Evolutionary conservation across 1,139 yeast genomes (phyloP).

Genomic region (Suhomyces maxii): DNA sequence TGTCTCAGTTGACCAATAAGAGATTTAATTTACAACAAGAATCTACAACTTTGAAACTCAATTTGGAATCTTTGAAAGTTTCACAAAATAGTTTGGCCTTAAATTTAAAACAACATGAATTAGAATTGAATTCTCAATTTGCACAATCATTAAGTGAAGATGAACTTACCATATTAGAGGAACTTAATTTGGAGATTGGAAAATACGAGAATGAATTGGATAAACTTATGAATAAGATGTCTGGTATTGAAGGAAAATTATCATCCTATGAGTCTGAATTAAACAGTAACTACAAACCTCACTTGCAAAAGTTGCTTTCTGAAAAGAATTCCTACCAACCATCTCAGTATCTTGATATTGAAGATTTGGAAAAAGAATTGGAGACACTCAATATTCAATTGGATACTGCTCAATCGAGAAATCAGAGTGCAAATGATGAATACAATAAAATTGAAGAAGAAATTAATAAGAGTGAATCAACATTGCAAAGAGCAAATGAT

Average conservation of each 20-base stretch:
- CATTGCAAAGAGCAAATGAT: constrained; percentile 52
- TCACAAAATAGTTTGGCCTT: constrained; percentile 28
- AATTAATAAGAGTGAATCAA: constrained; percentile 38
- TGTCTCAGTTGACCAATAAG: constrained; percentile 42
- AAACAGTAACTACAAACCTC: constrained; percentile 45
- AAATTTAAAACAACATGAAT: constrained; percentile 38
- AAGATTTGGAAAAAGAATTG: constrained; percentile 34
- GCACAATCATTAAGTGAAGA: constrained; percentile 49
- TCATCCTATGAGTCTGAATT: constrained; percentile 59
- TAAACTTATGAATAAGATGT: constrained; percentile 41
- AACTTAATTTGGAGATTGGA: constrained; percentile 40
- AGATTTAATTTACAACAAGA: constrained; percentile 47
- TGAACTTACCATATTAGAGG: constrained; percentile 37
- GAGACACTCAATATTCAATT: constrained; percentile 24
- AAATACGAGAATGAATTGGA: constrained; percentile 43
- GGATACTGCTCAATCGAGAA: constrained; percentile 23
- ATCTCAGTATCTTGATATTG: constrained; percentile 42
- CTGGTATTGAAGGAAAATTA: constrained; percentile 52
- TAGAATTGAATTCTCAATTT: constrained; percentile 59
- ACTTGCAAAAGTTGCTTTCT: constrained; percentile 37
- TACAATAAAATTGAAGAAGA: constrained; percentile 30
- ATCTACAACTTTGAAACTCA: constrained; percentile 24
- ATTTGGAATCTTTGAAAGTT: constrained; percentile 23
- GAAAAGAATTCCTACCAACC: constrained; percentile 23
- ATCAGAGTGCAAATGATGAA: constrained; percentile 19